These are phyloP conservation scores for Eucalyptus regnans DNA, from an alignment of 345 rosid species.

Conservation along the genomic window DNA sequence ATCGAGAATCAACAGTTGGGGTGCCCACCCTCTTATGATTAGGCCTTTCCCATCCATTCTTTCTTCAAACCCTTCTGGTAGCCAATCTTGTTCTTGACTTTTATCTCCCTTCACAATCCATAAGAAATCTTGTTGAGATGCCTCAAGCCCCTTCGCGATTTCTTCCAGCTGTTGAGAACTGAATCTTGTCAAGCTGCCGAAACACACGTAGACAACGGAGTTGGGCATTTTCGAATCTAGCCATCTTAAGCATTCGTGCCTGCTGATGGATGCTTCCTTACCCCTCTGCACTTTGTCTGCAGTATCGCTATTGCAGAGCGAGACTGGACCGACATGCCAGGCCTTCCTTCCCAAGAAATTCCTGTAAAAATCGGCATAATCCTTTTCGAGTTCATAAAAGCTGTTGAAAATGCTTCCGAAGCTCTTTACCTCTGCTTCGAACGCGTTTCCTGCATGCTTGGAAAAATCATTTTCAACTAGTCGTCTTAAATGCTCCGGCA, in stretches of 20 bases:
- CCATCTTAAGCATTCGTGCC: constrained; percentile 11
- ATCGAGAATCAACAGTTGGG: no score
- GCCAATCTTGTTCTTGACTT: no score
- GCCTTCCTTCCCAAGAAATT: constrained; percentile 16
- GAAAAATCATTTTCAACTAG: not conserved
- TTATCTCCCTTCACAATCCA: not conserved
- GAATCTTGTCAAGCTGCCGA: constrained; percentile 30
- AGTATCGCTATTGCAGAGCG: constrained; percentile 8
- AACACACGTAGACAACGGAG: constrained; percentile 36
- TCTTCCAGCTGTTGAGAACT: constrained; percentile 10
- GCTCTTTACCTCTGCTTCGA: not conserved
- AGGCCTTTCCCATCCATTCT: no score
- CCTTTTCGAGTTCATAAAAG: constrained; percentile 30
- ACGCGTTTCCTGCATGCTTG: not conserved
- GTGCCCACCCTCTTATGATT: no score
- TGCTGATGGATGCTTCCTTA: constrained; percentile 6
- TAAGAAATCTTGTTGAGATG: not conserved
- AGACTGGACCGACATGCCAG: constrained; percentile 40
- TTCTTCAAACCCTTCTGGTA: no score
- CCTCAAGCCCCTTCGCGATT: constrained; percentile 7
- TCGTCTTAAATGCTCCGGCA: not conserved
- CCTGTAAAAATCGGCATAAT: constrained; percentile 21
- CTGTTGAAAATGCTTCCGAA: constrained; percentile 27
- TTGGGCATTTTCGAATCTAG: constrained; percentile 25
- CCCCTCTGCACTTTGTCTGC: constrained; percentile 21